A percentile compares a stretch with the other conserved stretches of the same genome.
phyloP scores from a whole-genome alignment of 2,329 filamentous ascomycete species.

The Fusarium marasasianum region DNA sequence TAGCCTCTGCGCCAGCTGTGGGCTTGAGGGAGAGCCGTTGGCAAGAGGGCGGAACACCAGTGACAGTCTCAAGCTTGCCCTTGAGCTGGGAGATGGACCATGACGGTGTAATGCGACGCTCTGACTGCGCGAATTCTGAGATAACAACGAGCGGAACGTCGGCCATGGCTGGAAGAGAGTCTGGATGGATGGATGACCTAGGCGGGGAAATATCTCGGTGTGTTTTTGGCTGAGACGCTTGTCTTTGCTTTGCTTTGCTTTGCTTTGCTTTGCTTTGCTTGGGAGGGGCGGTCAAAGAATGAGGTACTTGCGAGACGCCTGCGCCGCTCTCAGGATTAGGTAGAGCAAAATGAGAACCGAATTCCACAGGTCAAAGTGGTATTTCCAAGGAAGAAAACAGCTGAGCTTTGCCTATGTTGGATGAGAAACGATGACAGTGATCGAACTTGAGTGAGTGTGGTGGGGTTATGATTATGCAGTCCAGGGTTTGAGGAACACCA shows the following conservation, averaged over 20 bases:
- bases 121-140: conserved; percentile 81
- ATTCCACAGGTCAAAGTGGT: background rate
- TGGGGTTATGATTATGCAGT: conserved; percentile 40
- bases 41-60: conserved; percentile 83
- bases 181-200: background rate
- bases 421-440: conserved; percentile 16
- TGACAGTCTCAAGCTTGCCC: conserved; percentile 89
- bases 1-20: conserved; percentile 63
- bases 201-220: conserved; percentile 22
- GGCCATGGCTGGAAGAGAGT: conserved; percentile 57
- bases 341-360: background rate
- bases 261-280: background rate
- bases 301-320: conserved; percentile 31
- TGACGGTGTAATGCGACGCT: conserved; percentile 90
- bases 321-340: conserved; percentile 27
- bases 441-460: conserved; percentile 31
- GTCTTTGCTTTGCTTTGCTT: background rate
- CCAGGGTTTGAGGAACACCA: conserved; percentile 28
- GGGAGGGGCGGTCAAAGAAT: conserved; percentile 37
- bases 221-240: conserved; percentile 8
- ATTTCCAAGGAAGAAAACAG: conserved; percentile 10
- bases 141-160: conserved; percentile 80
- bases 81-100: conserved; percentile 91
- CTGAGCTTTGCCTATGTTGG: conserved; percentile 20
- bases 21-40: conserved; percentile 79